phyloP scores from a whole-genome alignment of 192 early-diverging fungal genomes.

The Dimargaris xerosporica region DNA sequence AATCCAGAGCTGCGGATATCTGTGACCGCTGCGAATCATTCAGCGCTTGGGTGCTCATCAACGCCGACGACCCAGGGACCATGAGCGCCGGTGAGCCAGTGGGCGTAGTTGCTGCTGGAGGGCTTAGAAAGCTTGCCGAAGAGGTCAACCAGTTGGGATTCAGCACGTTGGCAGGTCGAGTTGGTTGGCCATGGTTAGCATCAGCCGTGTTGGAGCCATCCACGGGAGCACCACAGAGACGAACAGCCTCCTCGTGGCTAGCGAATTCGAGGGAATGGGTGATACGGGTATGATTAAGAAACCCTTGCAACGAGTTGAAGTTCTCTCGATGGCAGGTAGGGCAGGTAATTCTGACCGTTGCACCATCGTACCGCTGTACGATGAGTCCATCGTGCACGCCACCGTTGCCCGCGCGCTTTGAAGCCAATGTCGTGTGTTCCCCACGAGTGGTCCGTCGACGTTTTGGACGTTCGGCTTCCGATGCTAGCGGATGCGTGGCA shows the following conservation, averaged over 20 bases:
- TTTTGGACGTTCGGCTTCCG: not conserved
- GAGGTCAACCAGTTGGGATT: slow-evolving; percentile 18
- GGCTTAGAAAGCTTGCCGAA: slow-evolving; percentile 27
- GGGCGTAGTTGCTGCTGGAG: slow-evolving; percentile 23
- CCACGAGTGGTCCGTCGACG: slow-evolving; percentile 11
- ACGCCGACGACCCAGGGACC: not conserved
- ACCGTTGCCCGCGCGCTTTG: slow-evolving; percentile 6
- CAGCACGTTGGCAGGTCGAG: slow-evolving; percentile 8
- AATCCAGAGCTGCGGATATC: not conserved
- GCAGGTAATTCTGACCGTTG: slow-evolving; percentile 50
- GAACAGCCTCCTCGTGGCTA: slow-evolving; percentile 55
- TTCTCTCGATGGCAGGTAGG: slow-evolving; percentile 57
- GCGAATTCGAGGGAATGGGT: slow-evolving; percentile 60
- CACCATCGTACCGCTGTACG: slow-evolving; percentile 27
- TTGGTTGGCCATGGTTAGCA: slow-evolving; percentile 13
- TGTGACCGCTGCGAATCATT: not conserved
- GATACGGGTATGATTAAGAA: slow-evolving; percentile 69
- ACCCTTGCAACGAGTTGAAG: slow-evolving; percentile 74
- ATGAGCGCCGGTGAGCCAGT: not conserved
- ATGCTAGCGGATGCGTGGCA: not conserved
- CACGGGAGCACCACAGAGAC: slow-evolving; percentile 51
- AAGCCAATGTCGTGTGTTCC: slow-evolving; percentile 13
- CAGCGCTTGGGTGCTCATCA: slow-evolving; percentile 11
- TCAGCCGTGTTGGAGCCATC: slow-evolving; percentile 13
- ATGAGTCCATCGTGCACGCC: slow-evolving; percentile 13